Evolutionary conservation across 2,329 filamentous ascomycete genomes (phyloP).

Genomic region (Diaporthe destruens): DNA sequence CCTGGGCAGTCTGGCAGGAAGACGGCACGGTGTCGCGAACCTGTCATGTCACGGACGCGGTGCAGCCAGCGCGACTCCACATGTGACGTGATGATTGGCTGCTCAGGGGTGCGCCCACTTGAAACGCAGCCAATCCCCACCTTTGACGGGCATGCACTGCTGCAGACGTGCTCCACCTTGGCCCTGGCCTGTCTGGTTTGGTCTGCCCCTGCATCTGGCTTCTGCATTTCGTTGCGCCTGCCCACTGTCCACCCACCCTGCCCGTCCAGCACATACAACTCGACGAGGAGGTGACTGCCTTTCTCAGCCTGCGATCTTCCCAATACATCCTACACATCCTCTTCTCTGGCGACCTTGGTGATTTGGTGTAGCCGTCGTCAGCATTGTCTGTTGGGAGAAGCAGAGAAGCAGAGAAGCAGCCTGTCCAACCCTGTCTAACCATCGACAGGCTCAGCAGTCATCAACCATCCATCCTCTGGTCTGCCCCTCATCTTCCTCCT

Average conservation of each 20-base stretch:
- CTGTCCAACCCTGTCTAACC: not conserved
- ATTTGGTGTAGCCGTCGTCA: not conserved
- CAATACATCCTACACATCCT: constrained; percentile 12
- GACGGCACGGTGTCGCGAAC: constrained; percentile 23
- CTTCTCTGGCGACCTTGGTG: not conserved
- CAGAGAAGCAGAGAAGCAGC: not conserved
- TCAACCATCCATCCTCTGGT: not conserved
- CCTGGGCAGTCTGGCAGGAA: not conserved
- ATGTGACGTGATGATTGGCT: constrained; percentile 39
- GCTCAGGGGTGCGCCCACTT: constrained; percentile 3
- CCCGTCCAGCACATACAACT: not conserved
- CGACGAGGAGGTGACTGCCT: constrained; percentile 22
- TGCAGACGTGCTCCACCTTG: not conserved
- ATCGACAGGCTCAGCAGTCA: not conserved
- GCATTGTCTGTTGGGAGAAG: not conserved
- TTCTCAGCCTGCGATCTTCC: constrained; percentile 13
- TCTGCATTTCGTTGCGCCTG: constrained; percentile 6
- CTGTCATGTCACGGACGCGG: constrained; percentile 26
- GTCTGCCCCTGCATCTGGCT: constrained; percentile 21
- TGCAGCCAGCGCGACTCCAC: constrained; percentile 29
- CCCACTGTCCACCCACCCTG: too few species aligned
- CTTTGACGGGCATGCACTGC: not conserved
- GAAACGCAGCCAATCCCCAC: constrained; percentile 27
- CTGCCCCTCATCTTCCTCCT: not conserved
- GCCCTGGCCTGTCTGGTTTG: constrained; percentile 2